These are phyloP conservation scores for Pilobolus umbonatus DNA, from an alignment of 192 early-diverging fungal genomes.

Conservation along the genomic window DNA sequence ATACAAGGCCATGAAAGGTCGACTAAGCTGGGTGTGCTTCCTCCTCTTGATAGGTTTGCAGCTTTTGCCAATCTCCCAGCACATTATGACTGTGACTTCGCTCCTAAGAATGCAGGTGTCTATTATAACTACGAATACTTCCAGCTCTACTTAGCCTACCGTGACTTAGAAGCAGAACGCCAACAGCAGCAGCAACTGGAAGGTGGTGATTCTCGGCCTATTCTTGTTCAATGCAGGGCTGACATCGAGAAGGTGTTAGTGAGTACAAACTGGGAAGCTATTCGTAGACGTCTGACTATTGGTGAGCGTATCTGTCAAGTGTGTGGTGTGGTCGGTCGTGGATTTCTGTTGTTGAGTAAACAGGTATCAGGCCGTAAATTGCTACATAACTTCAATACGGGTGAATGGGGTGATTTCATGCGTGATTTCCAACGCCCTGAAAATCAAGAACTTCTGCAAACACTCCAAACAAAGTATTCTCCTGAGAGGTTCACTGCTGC, in stretches of 20 bases:
- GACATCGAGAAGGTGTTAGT: slow-evolving; percentile 29
- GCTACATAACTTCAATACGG: slow-evolving; percentile 32
- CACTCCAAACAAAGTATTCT: slow-evolving; percentile 20
- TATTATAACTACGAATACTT: slow-evolving; percentile 37
- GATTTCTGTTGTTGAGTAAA: slow-evolving; percentile 26
- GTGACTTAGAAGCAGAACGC: slow-evolving; percentile 26
- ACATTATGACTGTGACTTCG: slow-evolving; percentile 33
- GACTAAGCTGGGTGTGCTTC: slow-evolving; percentile 10
- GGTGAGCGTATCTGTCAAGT: slow-evolving; percentile 35
- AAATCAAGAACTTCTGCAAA: slow-evolving; percentile 16
- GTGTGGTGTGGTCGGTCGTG: slow-evolving; percentile 22
- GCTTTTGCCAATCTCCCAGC: slow-evolving; percentile 29
- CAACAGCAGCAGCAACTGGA: slow-evolving; percentile 8
- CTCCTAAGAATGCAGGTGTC: slow-evolving; percentile 35
- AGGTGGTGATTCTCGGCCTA: slow-evolving; percentile 8
- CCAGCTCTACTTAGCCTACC: slow-evolving; percentile 31
- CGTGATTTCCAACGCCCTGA: slow-evolving; percentile 25
- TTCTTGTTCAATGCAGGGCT: slow-evolving; percentile 28
- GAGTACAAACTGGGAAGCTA: slow-evolving; percentile 37
- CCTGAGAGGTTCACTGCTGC: slow-evolving; percentile 18
- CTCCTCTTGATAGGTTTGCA: slow-evolving; percentile 26
- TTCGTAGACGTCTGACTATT: slow-evolving; percentile 35
- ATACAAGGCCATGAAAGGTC: slow-evolving; percentile 25
- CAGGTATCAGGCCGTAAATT: slow-evolving; percentile 35
- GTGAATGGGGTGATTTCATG: slow-evolving; percentile 32